These are phyloP conservation scores for Clonostachys byssicola DNA, from an alignment of 2,329 filamentous ascomycete species.

Conservation along the genomic window DNA sequence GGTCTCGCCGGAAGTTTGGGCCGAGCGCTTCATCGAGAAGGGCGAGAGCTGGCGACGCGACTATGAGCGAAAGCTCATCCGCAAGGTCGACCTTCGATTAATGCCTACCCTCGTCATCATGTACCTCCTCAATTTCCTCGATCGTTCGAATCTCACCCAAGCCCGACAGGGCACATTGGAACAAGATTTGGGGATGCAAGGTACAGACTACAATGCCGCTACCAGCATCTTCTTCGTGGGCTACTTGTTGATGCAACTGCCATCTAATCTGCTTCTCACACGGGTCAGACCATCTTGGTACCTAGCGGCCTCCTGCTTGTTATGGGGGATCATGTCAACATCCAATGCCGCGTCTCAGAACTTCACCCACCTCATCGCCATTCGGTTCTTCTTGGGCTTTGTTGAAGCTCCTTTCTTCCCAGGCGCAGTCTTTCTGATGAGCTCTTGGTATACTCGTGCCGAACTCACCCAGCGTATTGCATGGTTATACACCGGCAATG, in stretches of 20 bases:
- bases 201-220: constrained; percentile 54
- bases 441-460: constrained; percentile 35
- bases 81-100: constrained; percentile 46
- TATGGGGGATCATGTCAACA: constrained; percentile 31
- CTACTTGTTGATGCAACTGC: constrained; percentile 58
- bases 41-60: constrained; percentile 8
- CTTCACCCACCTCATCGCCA: constrained; percentile 35
- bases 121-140: constrained; percentile 53
- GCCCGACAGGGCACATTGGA: constrained; percentile 50
- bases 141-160: constrained; percentile 48
- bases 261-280: constrained; percentile 55
- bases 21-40: background rate
- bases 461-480: constrained; percentile 56
- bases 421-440: constrained; percentile 40
- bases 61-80: constrained; percentile 27
- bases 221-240: constrained; percentile 59
- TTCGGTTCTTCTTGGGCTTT: constrained; percentile 36
- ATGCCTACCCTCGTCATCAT: constrained; percentile 50
- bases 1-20: background rate
- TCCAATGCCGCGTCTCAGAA: constrained; percentile 40
- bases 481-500: constrained; percentile 53
- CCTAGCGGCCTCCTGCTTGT: constrained; percentile 40
- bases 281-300: constrained; percentile 48
- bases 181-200: constrained; percentile 44
- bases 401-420: constrained; percentile 48